Base-by-base conservation (phyloP, 2,329 filamentous ascomycete species). In the Epicoccum nigrum region DNA sequence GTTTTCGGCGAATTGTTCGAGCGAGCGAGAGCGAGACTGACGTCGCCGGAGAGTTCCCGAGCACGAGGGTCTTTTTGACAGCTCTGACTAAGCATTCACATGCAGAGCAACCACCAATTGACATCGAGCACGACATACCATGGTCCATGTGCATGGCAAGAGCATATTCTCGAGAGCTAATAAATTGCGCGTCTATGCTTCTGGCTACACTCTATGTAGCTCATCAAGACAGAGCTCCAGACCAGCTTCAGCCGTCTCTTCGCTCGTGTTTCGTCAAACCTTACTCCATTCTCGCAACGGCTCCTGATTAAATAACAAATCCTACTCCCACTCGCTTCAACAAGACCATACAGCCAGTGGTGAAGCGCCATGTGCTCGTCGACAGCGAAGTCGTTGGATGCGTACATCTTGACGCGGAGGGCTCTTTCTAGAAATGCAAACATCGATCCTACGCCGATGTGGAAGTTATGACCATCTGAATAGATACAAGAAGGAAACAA, bases 401-500 rank as follows among this genome's bases (percentile, higher is more conserved):
- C 43, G 42, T 38, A 27, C 4, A 45, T 42, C 42, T 43, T 33
- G 49, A 37, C 42, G 43, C 43, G 32, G 43, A 30, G 6, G 45
- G 43, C 49, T 47, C 27, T 27, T 17, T 54, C 51, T 54, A 49
- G 34, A 48, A 49, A 49, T 33, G 51, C 23, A 33, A 45, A 45
- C 23, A 41, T 30, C 33, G n/a, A 21, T 27, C 31, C 42, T 16
- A 15, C 25, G 23, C 42, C 23, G 4, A 16, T 38, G 31, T 32
- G 17, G 37, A 42, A 46, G 3, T 16, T 42, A 19, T 27, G 12
- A 45, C 31, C 7, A 31, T 35, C 19, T 21, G 25, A 19, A 42
- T 32, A 30, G 19, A 40, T 54, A 52, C 34, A 17, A 45, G 49
- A 53, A 45, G 57, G 65, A 63, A 61, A 64, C 13, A 28, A n/a